Base-by-base conservation (phyloP, 2,329 filamentous ascomycete species). In the Fulvia fulva region DNA sequence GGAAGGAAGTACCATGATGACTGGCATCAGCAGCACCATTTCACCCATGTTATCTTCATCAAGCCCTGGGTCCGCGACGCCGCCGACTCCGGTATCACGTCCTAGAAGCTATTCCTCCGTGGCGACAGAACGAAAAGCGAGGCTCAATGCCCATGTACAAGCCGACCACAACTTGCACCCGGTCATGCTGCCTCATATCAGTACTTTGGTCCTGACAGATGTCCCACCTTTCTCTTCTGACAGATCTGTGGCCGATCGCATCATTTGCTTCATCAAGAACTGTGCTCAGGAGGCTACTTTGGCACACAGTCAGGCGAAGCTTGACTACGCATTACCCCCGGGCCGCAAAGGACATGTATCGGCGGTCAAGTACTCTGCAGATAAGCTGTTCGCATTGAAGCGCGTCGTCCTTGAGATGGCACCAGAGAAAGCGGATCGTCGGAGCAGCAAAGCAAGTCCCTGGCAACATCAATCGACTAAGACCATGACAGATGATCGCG, bases 311-410 rank as follows among this genome's bases (percentile, higher is more conserved):
- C 77, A 81, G 64, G 82, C 83, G 2, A 73, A 72, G 34, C 77
- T 80, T n/a, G 81, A 83, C 53, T 86, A 85, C 64, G 78, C 80
- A 0, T 73, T 85, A 2, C 82, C 83, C n/a, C 83, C 83, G 2
- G 83, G 83, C 1, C 76, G 78, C 47, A 76, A 76, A 60, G 78
- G 81, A 7, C 73, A 75, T 7, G 71, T 74, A 41, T 78, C 81
- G 22, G 77, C 80, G 1, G 73, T 78, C 26, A 77, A 76, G 28
- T 73, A 70, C 28, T 69, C 69, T 14, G 65, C 68, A 1, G 58
- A 64, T 28, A 65, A 66, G 34, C 56, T 83, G 1, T 86, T 87
- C 64, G 80, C 80, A 1, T 71, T 86, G 16, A 75, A 75, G 34
- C 77, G 77, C n/a, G 74, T 87, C 21, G 76, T 85, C 1, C 73